Conservation (phyloP, 2,329 filamentous ascomycete genomes). For the Teratosphaeria epicoccoides region DNA sequence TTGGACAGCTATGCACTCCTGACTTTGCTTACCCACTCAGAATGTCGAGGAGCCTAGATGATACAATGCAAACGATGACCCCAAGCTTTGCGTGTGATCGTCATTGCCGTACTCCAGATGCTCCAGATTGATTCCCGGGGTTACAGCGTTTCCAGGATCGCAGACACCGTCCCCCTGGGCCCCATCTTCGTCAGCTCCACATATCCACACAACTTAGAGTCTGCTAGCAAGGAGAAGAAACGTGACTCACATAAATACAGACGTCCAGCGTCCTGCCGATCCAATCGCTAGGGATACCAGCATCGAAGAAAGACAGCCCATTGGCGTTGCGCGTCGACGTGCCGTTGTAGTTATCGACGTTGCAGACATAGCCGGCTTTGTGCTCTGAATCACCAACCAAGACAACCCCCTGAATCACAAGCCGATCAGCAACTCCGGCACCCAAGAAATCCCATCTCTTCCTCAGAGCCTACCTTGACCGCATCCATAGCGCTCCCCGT, state of each 20-base stretch:
- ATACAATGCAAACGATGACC: slow-evolving; percentile 12
- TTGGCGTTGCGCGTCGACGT: slow-evolving; percentile 25
- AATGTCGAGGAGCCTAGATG: background rate
- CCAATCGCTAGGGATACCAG: slow-evolving; percentile 25
- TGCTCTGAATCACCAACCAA: slow-evolving; percentile 27
- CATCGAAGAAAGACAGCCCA: slow-evolving; percentile 10
- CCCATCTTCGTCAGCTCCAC: background rate
- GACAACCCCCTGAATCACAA: slow-evolving; percentile 23
- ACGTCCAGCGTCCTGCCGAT: slow-evolving; percentile 28
- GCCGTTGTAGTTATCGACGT: slow-evolving; percentile 27
- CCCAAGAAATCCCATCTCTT: too few relatives aligned
- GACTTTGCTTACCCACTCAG: background rate
- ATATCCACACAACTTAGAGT: background rate
- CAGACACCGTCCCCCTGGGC: slow-evolving; percentile 28
- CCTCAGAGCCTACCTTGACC: slow-evolving; percentile 16
- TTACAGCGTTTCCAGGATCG: slow-evolving; percentile 21
- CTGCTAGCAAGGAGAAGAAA: background rate
- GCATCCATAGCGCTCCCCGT: slow-evolving; percentile 26
- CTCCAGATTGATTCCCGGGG: slow-evolving; percentile 22
- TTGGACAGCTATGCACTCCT: too few relatives aligned
- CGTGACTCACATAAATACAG: slow-evolving; percentile 24
- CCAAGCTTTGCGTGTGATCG: slow-evolving; percentile 22
- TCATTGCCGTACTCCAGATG: slow-evolving; percentile 23
- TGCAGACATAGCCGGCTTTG: slow-evolving; percentile 24
- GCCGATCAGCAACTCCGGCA: background rate